Percentiles rank a stretch among this genome's conserved stretches.
Evolutionary conservation across 495 filamentous ascomycete species (phyloP).

Genomic region (Xylaria venustula): DNA sequence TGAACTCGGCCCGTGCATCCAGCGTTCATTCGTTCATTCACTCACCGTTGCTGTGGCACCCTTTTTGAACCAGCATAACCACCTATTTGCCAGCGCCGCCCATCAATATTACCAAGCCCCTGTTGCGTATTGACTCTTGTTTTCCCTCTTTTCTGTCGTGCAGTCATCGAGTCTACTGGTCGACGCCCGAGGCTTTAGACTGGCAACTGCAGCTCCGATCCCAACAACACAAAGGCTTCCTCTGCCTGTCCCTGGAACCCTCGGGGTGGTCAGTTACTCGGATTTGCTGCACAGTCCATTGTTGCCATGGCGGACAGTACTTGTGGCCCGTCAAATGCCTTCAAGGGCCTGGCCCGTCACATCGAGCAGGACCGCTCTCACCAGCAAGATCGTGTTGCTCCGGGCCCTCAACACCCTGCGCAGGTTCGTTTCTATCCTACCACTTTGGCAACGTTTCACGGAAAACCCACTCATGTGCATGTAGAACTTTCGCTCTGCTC

Average conservation of each 20-base stretch:
- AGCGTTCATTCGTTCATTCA: too few relatives aligned
- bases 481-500: conserved; percentile 33
- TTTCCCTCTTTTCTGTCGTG: neutral
- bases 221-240: neutral
- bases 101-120: neutral
- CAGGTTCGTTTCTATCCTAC: neutral
- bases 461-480: neutral
- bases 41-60: too few relatives aligned
- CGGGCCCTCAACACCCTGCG: conserved; percentile 15
- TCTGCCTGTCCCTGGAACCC: too few relatives aligned
- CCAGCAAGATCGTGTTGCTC: conserved; percentile 71
- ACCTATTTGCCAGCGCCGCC: too few relatives aligned
- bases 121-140: neutral
- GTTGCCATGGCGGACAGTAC: conserved; percentile 71
- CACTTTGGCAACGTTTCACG: neutral
- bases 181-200: too few relatives aligned
- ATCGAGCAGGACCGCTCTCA: conserved; percentile 71
- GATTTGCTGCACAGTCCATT: neutral
- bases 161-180: neutral
- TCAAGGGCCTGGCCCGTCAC: conserved; percentile 83
- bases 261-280: too few relatives aligned
- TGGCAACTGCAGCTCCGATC: too few relatives aligned
- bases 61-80: too few relatives aligned
- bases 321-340: conserved; percentile 87
- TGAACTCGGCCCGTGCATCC: too few relatives aligned